Percentiles rank a stretch among this genome's conserved stretches.
Evolutionary conservation across 768 basidiomycete species (phyloP).

Genomic region (Mycena albidolilacea): DNA sequence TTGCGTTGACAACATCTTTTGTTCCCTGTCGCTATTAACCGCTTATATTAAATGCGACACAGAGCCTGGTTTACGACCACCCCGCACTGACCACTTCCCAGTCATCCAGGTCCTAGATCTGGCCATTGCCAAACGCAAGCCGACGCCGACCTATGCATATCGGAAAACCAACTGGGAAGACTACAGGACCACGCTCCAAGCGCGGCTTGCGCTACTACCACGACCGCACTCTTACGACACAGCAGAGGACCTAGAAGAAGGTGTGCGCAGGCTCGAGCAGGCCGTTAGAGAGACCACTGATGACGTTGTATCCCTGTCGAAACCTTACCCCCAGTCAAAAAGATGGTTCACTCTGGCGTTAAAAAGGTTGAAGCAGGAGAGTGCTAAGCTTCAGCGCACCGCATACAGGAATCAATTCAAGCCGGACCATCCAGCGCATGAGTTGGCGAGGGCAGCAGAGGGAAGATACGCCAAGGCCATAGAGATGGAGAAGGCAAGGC

Average conservation of each 20-base stretch:
- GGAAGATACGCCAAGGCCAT: conserved; percentile 31
- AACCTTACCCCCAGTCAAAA: conserved; percentile 44
- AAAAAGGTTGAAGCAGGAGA: conserved; percentile 28
- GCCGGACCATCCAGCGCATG: conserved; percentile 44
- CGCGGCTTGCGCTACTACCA: too few relatives aligned
- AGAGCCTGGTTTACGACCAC: neutral
- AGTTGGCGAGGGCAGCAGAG: conserved; percentile 8
- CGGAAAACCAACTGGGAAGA: conserved; percentile 47
- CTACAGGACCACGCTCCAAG: neutral
- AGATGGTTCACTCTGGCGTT: conserved; percentile 55
- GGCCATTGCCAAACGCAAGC: fast-evolving
- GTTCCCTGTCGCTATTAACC: conserved; percentile 35
- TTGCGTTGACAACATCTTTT: conserved; percentile 61
- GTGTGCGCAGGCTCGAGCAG: conserved; percentile 27
- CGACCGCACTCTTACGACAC: conserved; percentile 5
- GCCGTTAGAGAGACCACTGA: conserved; percentile 24
- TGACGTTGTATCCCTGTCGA: conserved; percentile 34
- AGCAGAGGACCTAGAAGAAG: conserved; percentile 23
- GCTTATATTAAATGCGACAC: conserved; percentile 47
- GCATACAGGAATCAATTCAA: conserved; percentile 23
- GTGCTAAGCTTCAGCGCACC: conserved; percentile 35
- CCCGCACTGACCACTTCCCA: conserved; percentile 58
- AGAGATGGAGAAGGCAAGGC: conserved; percentile 40
- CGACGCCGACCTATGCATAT: conserved; percentile 44
- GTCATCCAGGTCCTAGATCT: conserved; percentile 52